Conservation (phyloP, 768 basidiomycete genomes). For the Phylloporus arenicola region DNA sequence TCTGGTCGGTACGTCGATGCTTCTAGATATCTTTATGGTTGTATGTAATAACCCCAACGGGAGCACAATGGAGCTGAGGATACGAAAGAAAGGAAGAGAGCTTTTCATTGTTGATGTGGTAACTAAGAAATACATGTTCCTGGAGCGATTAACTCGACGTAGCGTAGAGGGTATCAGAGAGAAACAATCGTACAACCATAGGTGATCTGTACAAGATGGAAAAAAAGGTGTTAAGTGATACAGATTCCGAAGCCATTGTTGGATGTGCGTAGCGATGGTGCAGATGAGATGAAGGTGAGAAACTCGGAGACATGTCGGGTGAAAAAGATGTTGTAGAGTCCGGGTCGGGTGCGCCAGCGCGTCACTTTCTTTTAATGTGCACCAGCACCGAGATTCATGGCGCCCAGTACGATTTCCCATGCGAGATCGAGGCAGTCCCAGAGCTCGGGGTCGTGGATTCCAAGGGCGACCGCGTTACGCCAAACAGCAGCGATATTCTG, state of each 20-base stretch:
- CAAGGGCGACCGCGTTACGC: constrained; percentile 67
- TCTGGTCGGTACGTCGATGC: constrained; percentile 7
- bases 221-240: constrained; percentile 22
- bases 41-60: constrained; percentile 1
- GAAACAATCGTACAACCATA: constrained; percentile 20
- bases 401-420: constrained; percentile 63
- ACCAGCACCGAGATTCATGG: constrained; percentile 49
- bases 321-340: constrained; percentile 1
- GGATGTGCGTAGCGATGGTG: constrained; percentile 16
- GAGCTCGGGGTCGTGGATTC: constrained; percentile 56
- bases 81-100: neutral
- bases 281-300: constrained; percentile 24
- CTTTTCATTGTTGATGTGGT: constrained; percentile 12
- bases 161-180: constrained; percentile 28
- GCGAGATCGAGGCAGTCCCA: constrained; percentile 65
- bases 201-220: constrained; percentile 10
- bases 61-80: neutral
- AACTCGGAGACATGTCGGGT: constrained; percentile 10
- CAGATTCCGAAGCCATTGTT: constrained; percentile 21
- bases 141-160: constrained; percentile 25
- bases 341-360: constrained; percentile 18
- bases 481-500: constrained; percentile 59
- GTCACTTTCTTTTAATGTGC: constrained; percentile 23
- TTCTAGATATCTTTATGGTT: neutral
- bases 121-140: constrained; percentile 28